Conservation (phyloP, 2,329 filamentous ascomycete species). For the Trichoderma breve region DNA sequence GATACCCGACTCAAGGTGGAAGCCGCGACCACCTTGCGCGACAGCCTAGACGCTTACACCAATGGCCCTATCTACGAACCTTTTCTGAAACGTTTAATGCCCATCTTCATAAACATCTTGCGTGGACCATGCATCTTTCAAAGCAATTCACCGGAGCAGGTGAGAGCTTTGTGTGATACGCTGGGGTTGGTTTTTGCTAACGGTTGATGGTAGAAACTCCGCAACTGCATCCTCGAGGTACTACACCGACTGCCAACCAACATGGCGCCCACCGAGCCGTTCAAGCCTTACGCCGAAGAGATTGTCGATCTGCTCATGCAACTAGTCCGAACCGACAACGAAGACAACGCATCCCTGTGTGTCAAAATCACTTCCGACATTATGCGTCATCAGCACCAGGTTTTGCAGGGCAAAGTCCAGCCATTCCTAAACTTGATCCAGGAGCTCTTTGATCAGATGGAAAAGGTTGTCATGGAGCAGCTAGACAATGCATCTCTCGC, state of each 20-base stretch:
- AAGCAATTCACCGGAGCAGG: conserved; percentile 86
- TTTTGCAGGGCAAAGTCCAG: conserved; percentile 75
- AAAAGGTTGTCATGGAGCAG: conserved; percentile 89
- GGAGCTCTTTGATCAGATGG: conserved; percentile 94
- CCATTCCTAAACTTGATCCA: conserved; percentile 88
- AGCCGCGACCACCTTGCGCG: conserved; percentile 80
- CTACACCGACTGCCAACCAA: conserved; percentile 77
- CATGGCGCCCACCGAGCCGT: conserved; percentile 69
- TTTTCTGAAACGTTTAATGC: conserved; percentile 86
- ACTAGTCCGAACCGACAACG: conserved; percentile 87
- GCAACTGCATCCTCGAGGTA: conserved; percentile 91
- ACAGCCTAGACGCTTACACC: conserved; percentile 87
- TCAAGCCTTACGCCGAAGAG: conserved; percentile 85
- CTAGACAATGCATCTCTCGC: conserved; percentile 72
- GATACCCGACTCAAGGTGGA: conserved; percentile 80
- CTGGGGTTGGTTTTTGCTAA: background rate
- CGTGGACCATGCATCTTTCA: conserved; percentile 86
- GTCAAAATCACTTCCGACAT: conserved; percentile 98
- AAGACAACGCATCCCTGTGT: conserved; percentile 97
- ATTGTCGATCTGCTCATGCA: conserved; percentile 88
- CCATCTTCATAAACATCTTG: conserved; percentile 82
- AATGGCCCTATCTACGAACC: conserved; percentile 70
- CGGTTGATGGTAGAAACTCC: conserved; percentile 63
- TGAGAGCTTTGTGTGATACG: conserved; percentile 39
- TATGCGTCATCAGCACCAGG: conserved; percentile 86